These are phyloP conservation scores for Ascochyta fabae DNA, from an alignment of 2,329 filamentous ascomycete species.

Conservation along the genomic window DNA sequence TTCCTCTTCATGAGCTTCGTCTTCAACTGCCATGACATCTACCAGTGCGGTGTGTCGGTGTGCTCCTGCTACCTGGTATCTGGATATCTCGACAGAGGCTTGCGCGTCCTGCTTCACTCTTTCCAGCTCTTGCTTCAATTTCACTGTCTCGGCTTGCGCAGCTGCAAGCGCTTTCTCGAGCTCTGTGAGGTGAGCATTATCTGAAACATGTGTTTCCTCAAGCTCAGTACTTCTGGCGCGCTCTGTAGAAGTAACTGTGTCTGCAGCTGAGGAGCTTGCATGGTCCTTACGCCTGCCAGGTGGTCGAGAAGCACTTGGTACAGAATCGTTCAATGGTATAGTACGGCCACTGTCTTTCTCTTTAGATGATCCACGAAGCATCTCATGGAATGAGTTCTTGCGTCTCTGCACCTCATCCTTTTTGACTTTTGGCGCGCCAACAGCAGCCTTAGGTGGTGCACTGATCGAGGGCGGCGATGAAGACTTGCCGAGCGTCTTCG, in stretches of 20 bases:
- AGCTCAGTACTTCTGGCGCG: not conserved
- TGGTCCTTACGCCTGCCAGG: not conserved
- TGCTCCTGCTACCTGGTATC: constrained; percentile 21
- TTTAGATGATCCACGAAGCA: constrained; percentile 23
- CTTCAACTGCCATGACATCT: not conserved
- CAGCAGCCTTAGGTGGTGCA: constrained; percentile 41
- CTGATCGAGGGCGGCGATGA: constrained; percentile 27
- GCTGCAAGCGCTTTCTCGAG: constrained; percentile 37
- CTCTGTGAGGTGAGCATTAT: constrained; percentile 27
- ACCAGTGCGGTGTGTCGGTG: constrained; percentile 1
- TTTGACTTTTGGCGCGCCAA: constrained; percentile 33
- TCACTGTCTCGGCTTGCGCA: constrained; percentile 32
- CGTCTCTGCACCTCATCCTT: constrained; percentile 42
- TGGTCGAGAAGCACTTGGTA: not conserved
- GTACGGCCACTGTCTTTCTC: constrained; percentile 10
- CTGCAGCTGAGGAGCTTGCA: not conserved
- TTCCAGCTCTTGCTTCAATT: constrained; percentile 34
- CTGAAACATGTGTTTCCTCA: not conserved
- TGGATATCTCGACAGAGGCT: constrained; percentile 32
- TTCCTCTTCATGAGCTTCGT: not conserved
- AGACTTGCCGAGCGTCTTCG: constrained; percentile 31
- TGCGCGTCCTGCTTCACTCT: constrained; percentile 27
- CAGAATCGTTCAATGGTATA: not conserved
- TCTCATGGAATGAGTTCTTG: constrained; percentile 42
- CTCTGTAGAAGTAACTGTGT: not conserved